Evolutionary conservation across 495 filamentous ascomycete genomes (phyloP).

Genomic region (Talaromyces nanjingensis): DNA sequence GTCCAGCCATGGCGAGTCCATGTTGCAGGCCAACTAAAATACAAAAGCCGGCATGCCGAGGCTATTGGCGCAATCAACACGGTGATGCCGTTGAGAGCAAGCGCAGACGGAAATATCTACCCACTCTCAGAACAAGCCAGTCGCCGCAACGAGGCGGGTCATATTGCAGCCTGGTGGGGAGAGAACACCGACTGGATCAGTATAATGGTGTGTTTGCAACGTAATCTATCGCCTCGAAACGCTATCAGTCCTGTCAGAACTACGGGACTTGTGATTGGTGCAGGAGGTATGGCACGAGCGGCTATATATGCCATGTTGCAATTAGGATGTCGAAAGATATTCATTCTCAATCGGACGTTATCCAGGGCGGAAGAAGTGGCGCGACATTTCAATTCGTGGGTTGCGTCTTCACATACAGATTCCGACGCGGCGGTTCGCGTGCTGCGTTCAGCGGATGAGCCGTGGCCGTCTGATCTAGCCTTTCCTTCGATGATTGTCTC

Average conservation of each 20-base stretch:
- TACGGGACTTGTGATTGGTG: conserved; percentile 67
- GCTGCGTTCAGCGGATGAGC: conserved; percentile 46
- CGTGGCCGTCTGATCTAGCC: conserved; percentile 58
- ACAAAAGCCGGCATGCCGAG: conserved; percentile 66
- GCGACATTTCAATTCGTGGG: conserved; percentile 61
- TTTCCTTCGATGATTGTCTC: conserved; percentile 71
- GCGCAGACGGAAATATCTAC: conserved; percentile 54
- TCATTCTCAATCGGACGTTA: conserved; percentile 66
- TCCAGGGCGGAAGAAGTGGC: conserved; percentile 59
- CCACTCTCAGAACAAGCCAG: conserved; percentile 56
- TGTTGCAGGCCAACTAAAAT: conserved; percentile 58
- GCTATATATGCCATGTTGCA: conserved; percentile 75
- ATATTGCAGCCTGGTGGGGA: conserved; percentile 63
- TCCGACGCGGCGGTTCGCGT: conserved; percentile 52
- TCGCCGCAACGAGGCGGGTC: conserved; percentile 58
- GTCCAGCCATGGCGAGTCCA: conserved; percentile 72
- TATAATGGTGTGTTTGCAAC: conserved; percentile 60
- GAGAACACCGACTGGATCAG: conserved; percentile 85
- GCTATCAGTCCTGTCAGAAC: conserved; percentile 61
- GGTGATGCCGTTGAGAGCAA: conserved; percentile 63
- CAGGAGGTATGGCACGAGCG: conserved; percentile 75
- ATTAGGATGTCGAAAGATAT: conserved; percentile 72
- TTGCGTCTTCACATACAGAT: conserved; percentile 32
- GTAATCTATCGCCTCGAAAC: conserved; percentile 74
- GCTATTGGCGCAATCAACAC: conserved; percentile 81